phyloP scores from a whole-genome alignment of 805 yeast species.

The Brettanomyces custersianus region DNA sequence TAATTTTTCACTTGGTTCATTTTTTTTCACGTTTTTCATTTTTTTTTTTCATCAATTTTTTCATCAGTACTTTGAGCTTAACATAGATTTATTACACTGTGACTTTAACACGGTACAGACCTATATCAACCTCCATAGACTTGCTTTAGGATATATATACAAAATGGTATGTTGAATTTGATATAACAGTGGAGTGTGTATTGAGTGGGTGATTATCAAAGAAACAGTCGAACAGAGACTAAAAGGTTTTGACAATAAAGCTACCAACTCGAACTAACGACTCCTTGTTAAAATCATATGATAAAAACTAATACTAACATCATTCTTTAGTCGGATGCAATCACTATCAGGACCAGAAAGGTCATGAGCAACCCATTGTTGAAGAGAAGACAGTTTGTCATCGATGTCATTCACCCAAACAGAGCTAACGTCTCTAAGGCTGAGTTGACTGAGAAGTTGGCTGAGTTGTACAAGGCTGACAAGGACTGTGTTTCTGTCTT shows the following conservation, averaged over 20 bases:
- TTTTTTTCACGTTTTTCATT: too few species aligned
- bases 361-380: conserved; percentile 98
- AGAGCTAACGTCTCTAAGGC: conserved; percentile 98
- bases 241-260: too few species aligned
- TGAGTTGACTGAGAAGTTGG: conserved; percentile 78
- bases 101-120: too few species aligned
- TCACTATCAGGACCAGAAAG: conserved; percentile 99
- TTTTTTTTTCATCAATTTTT: too few species aligned
- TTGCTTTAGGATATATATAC: conserved; percentile 5
- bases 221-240: background rate
- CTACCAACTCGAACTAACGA: background rate
- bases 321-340: conserved; percentile 82
- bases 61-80: too few species aligned
- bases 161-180: conserved; percentile 8
- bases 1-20: too few species aligned
- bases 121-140: too few species aligned
- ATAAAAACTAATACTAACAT: conserved; percentile 13
- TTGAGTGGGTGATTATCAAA: background rate
- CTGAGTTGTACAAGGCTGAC: conserved; percentile 57
- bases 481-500: conserved; percentile 80
- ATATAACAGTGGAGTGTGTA: background rate
- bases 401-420: conserved; percentile 99
- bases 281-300: background rate
- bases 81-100: too few species aligned
- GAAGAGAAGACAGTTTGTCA: conserved; percentile 99